These are phyloP conservation scores for Fusarium sp. DNA, from an alignment of 2,329 filamentous ascomycete species.

Conservation along the genomic window DNA sequence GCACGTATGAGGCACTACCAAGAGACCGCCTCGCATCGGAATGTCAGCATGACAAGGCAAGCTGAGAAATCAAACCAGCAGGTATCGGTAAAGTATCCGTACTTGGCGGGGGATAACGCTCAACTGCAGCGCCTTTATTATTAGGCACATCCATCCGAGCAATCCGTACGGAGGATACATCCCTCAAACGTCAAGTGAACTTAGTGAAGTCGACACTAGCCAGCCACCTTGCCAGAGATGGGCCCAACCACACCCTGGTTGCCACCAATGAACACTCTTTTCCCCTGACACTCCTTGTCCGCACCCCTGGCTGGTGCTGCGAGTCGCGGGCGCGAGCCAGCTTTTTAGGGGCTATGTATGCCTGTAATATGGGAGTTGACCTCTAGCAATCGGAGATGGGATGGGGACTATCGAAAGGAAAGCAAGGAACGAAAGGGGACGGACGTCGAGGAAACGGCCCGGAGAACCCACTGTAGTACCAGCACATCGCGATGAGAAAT, in stretches of 20 bases:
- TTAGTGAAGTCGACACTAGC: constrained; percentile 26
- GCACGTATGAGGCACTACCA: background rate
- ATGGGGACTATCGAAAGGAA: constrained; percentile 28
- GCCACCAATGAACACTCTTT: constrained; percentile 24
- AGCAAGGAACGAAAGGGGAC: constrained; percentile 41
- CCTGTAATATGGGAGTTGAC: background rate
- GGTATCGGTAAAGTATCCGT: constrained; percentile 32
- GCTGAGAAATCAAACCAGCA: constrained; percentile 20
- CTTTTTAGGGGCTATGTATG: constrained; percentile 26
- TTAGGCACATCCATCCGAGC: constrained; percentile 27
- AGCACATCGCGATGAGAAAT: constrained; percentile 34
- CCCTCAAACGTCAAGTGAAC: constrained; percentile 8
- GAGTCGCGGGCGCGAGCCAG: constrained; percentile 36
- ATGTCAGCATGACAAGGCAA: constrained; percentile 16
- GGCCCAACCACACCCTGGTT: constrained; percentile 18
- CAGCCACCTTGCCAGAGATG: constrained; percentile 35
- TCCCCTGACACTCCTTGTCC: constrained; percentile 31
- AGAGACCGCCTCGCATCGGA: background rate
- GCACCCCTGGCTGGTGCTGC: constrained; percentile 33
- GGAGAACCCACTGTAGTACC: constrained; percentile 33
- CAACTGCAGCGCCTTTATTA: background rate
- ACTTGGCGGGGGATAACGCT: constrained; percentile 3
- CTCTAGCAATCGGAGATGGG: constrained; percentile 25
- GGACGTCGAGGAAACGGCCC: constrained; percentile 36
- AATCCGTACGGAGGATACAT: constrained; percentile 35